Conservation (phyloP, 495 filamentous ascomycete species). For the Corynascus novoguineensis region DNA sequence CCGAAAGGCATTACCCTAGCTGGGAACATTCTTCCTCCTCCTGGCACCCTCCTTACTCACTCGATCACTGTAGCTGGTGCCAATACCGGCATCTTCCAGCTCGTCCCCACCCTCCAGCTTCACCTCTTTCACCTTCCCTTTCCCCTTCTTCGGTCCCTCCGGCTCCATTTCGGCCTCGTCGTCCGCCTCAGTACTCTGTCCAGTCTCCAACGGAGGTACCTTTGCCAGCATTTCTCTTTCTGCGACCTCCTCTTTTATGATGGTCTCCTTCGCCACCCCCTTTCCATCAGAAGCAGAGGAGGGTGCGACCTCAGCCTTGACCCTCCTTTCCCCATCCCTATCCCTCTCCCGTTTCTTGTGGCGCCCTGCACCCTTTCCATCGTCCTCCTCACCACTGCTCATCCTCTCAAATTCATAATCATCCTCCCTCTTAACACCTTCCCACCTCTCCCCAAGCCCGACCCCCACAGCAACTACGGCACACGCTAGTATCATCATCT, state of each 20-base stretch:
- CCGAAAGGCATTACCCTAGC: too few relatives aligned
- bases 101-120: conserved; percentile 23
- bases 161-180: conserved; percentile 3
- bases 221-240: conserved; percentile 21
- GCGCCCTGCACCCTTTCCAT: background rate
- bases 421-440: background rate
- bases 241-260: conserved; percentile 9
- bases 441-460: background rate
- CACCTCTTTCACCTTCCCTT: background rate
- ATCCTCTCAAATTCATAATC: background rate
- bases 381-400: background rate
- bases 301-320: conserved; percentile 8
- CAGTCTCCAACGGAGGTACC: conserved; percentile 9
- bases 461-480: background rate
- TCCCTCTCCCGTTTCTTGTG: background rate
- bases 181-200: conserved; percentile 27
- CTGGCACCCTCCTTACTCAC: conserved; percentile 21
- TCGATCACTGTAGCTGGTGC: conserved; percentile 43
- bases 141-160: background rate
- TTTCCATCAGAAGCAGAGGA: conserved; percentile 17
- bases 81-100: conserved; percentile 41
- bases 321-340: background rate
- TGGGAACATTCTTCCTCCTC: conserved; percentile 14
- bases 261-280: conserved; percentile 36
- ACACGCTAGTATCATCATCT: conserved; percentile 54